Base-by-base conservation (phyloP, 148 eudicot species). In the Hydrangea macrophylla region DNA sequence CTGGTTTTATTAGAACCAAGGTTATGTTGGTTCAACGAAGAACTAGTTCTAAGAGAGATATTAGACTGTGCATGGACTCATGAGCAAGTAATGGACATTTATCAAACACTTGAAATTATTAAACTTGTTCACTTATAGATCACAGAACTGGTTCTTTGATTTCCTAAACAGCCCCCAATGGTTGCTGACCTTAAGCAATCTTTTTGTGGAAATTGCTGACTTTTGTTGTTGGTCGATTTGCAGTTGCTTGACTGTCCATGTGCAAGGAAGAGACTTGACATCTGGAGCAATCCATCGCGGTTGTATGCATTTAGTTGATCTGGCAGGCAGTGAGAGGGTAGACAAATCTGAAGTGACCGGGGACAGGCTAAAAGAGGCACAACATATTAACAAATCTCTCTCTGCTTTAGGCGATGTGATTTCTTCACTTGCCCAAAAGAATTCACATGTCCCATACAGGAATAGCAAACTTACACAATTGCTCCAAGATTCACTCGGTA, bases 311-410 rank as follows among this genome's bases (percentile, higher is more conserved):
- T 79, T 94, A 65, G 99, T 94, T 68, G 99, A 94, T 82, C 77
- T 94, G 62, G 99, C 99, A 5, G 99, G 99, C 31, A 94, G 99
- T 78, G 99, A 94, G 82, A 85, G 97, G 71, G 99, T 91, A n/a
- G 87, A 94, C 69, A 94, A 94, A 80, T 94, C 99, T 58, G 99
- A 90, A 83, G 99, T 84, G 60, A 88, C 93, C 1, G 97, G 99
- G 65, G 99, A 94, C 67, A 90, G 99, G 69, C 81, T 94, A 28
- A 94, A 94, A 76, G 99, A 94, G 80, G 99, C 97, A 11, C 97
- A 90, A 60, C 99, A 94, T 73, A 94, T 94, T 25, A 94, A 90
- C 67, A 90, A 76, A 66, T 94, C 99, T 71, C 90, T 94, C 55
- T 94, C 99, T 48, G 99, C 99, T 56, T 80, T 94, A 75, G 99